A percentile compares a stretch with the other conserved stretches of the same genome.
Conservation (phyloP, 495 filamentous ascomycete genomes). For the Trichoderma parareesei region DNA sequence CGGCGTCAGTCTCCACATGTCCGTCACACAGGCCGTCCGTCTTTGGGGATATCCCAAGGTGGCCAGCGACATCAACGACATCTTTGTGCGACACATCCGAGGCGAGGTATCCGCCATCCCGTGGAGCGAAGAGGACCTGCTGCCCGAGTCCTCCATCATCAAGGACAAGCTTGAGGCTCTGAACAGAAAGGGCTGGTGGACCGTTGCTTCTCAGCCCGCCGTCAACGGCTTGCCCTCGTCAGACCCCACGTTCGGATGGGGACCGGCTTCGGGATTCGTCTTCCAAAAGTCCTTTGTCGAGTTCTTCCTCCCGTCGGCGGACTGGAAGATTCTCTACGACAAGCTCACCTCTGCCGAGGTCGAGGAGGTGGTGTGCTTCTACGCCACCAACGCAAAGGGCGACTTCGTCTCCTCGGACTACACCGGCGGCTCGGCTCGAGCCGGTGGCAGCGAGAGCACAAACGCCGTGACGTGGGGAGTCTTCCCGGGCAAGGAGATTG, state of each 20-base stretch:
- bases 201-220: conserved; percentile 90
- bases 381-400: conserved; percentile 66
- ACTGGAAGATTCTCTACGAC: conserved; percentile 58
- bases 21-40: conserved; percentile 62
- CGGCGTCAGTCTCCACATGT: conserved; percentile 81
- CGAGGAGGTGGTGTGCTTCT: conserved; percentile 66
- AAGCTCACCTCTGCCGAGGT: conserved; percentile 49
- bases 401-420: conserved; percentile 61
- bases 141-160: conserved; percentile 76
- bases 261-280: conserved; percentile 83
- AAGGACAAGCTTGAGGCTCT: conserved; percentile 61
- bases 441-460: conserved; percentile 41
- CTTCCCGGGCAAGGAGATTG: conserved; percentile 93
- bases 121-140: conserved; percentile 88
- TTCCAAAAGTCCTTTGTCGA: conserved; percentile 99
- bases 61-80: conserved; percentile 56
- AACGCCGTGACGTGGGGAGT: conserved; percentile 97
- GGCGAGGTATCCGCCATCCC: conserved; percentile 72
- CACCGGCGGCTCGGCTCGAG: conserved; percentile 18
- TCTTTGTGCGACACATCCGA: conserved; percentile 73
- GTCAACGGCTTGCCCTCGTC: conserved; percentile 73
- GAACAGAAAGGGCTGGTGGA: conserved; percentile 88
- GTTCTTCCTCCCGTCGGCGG: conserved; percentile 68
- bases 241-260: conserved; percentile 87
- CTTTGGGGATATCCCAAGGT: conserved; percentile 76